These are phyloP conservation scores for Ganoderma lucidum DNA, from an alignment of 1,284 basidiomycete genomes.

Conservation along the genomic window DNA sequence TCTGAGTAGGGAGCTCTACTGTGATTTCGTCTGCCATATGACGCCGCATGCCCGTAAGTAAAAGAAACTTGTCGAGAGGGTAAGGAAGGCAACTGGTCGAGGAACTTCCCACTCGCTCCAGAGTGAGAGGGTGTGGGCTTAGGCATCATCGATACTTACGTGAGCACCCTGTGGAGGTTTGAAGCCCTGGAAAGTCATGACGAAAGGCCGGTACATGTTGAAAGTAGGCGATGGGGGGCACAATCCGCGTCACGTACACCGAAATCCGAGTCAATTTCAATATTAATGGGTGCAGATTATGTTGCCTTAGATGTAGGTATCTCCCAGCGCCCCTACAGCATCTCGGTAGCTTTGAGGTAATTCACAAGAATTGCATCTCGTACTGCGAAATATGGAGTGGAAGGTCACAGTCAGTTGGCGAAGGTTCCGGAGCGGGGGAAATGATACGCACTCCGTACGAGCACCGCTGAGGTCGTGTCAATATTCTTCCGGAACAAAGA, in stretches of 20 bases:
- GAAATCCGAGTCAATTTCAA: neutral
- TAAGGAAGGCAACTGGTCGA: too few relatives aligned
- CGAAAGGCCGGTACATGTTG: neutral
- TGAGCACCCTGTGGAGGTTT: neutral
- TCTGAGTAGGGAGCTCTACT: too few relatives aligned
- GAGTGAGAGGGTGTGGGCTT: neutral
- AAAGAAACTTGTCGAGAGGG: too few relatives aligned
- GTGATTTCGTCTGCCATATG: too few relatives aligned
- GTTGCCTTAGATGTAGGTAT: neutral
- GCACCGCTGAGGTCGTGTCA: slow-evolving; percentile 54
- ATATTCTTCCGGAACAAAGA: slow-evolving; percentile 49
- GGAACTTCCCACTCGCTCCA: too few relatives aligned
- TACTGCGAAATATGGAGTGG: slow-evolving; percentile 43
- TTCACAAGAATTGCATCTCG: slow-evolving; percentile 47
- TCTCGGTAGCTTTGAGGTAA: slow-evolving; percentile 37
- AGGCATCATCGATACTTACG: neutral
- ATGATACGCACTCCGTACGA: slow-evolving; percentile 51
- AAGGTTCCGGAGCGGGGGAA: neutral
- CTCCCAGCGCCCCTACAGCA: slow-evolving; percentile 27
- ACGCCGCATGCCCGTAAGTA: too few relatives aligned
- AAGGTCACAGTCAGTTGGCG: slow-evolving; percentile 6
- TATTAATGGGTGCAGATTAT: neutral
- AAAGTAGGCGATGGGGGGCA: neutral
- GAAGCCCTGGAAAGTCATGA: neutral
- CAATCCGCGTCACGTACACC: neutral